Conservation (phyloP, 2,329 filamentous ascomycete species). For the Tolypocladium nubicola region DNA sequence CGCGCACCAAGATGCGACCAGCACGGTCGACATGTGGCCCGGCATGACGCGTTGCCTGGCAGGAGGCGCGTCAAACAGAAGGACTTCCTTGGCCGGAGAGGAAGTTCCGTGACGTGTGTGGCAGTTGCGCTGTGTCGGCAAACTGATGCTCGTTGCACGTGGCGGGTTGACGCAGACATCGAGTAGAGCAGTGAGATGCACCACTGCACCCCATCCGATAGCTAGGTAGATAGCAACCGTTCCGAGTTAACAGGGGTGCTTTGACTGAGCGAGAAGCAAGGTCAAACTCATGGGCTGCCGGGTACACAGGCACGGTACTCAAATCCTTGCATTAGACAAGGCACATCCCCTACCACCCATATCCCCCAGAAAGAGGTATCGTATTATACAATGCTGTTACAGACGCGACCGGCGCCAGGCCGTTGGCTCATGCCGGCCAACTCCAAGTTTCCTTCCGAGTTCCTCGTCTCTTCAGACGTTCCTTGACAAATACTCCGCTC, state of each 20-base stretch:
- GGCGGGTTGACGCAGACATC: neutral
- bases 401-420: constrained; percentile 12
- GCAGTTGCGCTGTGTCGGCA: neutral
- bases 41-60: neutral
- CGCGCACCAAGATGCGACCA: neutral
- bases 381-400: constrained; percentile 23
- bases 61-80: neutral
- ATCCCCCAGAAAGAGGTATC: constrained; percentile 18
- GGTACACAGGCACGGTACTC: neutral
- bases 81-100: too few relatives aligned
- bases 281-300: neutral
- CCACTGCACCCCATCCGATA: neutral
- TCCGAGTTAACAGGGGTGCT: too few relatives aligned
- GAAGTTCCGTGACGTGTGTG: neutral
- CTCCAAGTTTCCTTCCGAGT: neutral
- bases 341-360: neutral
- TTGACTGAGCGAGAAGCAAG: neutral
- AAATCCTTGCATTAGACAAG: neutral
- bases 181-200: neutral
- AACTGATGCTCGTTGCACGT: neutral
- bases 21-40: neutral
- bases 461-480: neutral
- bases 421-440: constrained; percentile 1
- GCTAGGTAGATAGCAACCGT: neutral
- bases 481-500: neutral